Evolutionary conservation across 2,329 filamentous ascomycete species (phyloP).

Genomic region (Calonectria multiphialidica): DNA sequence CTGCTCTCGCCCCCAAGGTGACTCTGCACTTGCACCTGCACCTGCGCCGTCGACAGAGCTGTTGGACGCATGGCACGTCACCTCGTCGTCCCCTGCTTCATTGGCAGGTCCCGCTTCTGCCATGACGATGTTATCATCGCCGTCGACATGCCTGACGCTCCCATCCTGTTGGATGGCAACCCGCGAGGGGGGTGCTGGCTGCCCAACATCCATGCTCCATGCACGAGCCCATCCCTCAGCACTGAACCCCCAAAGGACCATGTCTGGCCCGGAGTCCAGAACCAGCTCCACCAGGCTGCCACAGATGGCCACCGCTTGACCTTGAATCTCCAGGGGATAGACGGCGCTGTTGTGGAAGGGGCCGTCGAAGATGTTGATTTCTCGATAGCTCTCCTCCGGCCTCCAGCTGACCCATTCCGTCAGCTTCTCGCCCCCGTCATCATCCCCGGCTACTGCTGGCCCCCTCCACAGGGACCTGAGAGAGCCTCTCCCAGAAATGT

Average conservation of each 20-base stretch:
- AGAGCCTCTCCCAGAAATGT: slow-evolving; percentile 39
- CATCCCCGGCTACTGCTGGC: slow-evolving; percentile 14
- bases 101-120: slow-evolving; percentile 23
- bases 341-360: slow-evolving; percentile 25
- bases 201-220: slow-evolving; percentile 47
- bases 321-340: slow-evolving; percentile 48
- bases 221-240: slow-evolving; percentile 49
- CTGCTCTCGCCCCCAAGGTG: slow-evolving; percentile 2
- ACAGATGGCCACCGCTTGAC: slow-evolving; percentile 47
- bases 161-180: slow-evolving; percentile 46
- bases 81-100: slow-evolving; percentile 18
- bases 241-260: slow-evolving; percentile 52
- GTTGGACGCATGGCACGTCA: slow-evolving; percentile 23
- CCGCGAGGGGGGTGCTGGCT: slow-evolving; percentile 28
- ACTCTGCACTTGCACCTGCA: slow-evolving; percentile 15
- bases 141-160: slow-evolving; percentile 47
- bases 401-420: slow-evolving; percentile 31
- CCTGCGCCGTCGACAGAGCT: slow-evolving; percentile 23
- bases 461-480: not conserved
- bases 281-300: slow-evolving; percentile 48
- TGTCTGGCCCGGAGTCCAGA: slow-evolving; percentile 47
- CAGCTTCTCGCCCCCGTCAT: slow-evolving; percentile 14
- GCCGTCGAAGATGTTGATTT: slow-evolving; percentile 34
- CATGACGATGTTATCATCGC: slow-evolving; percentile 48
- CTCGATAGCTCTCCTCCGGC: slow-evolving; percentile 34